Conservation (phyloP, 2,329 filamentous ascomycete species). For the Cladosporium oxysporum region DNA sequence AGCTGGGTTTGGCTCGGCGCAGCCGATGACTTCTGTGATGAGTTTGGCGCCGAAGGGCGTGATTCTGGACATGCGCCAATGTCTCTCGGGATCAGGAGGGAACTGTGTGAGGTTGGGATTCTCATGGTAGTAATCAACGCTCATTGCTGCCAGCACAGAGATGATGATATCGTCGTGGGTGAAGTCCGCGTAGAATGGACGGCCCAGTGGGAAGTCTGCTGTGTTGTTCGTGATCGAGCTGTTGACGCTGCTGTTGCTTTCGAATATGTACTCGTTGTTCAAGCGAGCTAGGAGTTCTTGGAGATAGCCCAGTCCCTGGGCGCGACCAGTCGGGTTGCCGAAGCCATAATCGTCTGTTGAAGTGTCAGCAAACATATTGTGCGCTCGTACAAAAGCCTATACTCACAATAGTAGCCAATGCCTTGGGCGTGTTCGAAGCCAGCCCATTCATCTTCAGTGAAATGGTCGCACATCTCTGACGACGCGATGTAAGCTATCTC, state of each 20-base stretch:
- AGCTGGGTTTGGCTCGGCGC: conserved; percentile 43
- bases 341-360: conserved; percentile 37
- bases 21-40: conserved; percentile 59
- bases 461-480: conserved; percentile 56
- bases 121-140: conserved; percentile 56
- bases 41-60: conserved; percentile 59
- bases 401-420: conserved; percentile 50
- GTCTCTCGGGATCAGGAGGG: conserved; percentile 47
- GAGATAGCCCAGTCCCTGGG: conserved; percentile 56
- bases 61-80: conserved; percentile 53
- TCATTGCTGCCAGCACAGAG: conserved; percentile 53
- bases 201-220: conserved; percentile 49
- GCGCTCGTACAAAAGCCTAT: conserved; percentile 29
- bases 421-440: conserved; percentile 57
- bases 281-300: conserved; percentile 55
- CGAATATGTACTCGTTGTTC: conserved; percentile 48
- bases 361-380: background rate
- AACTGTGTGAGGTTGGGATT: conserved; percentile 46
- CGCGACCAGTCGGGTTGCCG: conserved; percentile 54
- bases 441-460: conserved; percentile 57
- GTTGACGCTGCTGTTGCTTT: conserved; percentile 56
- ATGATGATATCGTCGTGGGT: conserved; percentile 57
- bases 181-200: conserved; percentile 56
- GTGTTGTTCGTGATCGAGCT: conserved; percentile 50
- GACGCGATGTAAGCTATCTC: conserved; percentile 53